phyloP scores from a whole-genome alignment of 2,329 filamentous ascomycete genomes.

The Beauveria sp. region DNA sequence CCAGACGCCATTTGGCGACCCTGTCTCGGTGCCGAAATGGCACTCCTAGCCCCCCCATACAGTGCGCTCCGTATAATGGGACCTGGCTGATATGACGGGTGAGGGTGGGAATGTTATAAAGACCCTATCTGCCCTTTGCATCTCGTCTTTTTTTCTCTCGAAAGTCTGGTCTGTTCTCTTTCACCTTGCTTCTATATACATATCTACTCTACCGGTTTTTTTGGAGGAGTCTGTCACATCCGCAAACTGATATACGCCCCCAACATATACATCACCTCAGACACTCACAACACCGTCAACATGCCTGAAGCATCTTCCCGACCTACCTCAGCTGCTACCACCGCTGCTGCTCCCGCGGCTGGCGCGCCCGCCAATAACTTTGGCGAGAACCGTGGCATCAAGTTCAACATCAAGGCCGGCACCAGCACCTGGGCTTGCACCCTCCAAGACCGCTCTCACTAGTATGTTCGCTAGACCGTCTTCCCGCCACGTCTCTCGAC shows the following conservation, averaged over 20 bases:
- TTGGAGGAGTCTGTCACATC: constrained; percentile 8
- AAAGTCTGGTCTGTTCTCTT: not conserved
- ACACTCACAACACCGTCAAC: constrained; percentile 3
- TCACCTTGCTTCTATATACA: not conserved
- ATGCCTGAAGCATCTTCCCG: constrained; percentile 13
- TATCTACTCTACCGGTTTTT: not conserved
- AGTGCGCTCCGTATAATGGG: constrained; percentile 3
- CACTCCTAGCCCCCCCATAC: not conserved
- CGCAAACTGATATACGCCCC: not conserved
- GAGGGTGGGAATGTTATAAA: constrained; percentile 6
- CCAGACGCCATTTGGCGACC: constrained; percentile 10
- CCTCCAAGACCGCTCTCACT: constrained; percentile 34
- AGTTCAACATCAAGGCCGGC: constrained; percentile 39
- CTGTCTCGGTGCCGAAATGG: constrained; percentile 5
- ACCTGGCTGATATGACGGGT: not conserved
- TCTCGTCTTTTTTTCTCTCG: not conserved
- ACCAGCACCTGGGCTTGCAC: constrained; percentile 31
- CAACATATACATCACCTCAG: not conserved
- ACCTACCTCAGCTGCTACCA: constrained; percentile 10
- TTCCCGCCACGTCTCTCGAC: not conserved
- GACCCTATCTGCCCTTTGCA: not conserved
- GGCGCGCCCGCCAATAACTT: constrained; percentile 14
- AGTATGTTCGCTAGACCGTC: constrained; percentile 27
- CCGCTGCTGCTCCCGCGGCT: constrained; percentile 15
- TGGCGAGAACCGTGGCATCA: constrained; percentile 33